phyloP scores from a whole-genome alignment of 805 yeast genomes.

The Starmerella stigmatis region DNA sequence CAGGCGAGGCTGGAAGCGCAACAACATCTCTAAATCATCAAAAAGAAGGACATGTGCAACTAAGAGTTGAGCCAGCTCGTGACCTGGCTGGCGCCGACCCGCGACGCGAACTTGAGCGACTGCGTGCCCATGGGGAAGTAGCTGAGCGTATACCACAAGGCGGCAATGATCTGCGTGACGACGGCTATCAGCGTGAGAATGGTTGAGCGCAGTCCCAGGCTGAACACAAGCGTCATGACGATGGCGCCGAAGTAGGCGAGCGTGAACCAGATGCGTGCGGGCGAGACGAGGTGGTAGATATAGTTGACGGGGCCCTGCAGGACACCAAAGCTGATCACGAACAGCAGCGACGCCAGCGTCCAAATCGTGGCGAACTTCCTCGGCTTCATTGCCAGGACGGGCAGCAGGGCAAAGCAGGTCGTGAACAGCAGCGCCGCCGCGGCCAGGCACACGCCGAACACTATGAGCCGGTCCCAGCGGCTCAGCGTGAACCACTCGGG shows the following conservation, averaged over 20 bases:
- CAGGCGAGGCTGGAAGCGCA: too few relatives aligned
- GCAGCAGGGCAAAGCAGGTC: conserved; percentile 72
- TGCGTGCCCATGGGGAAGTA: conserved; percentile 94
- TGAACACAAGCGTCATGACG: conserved; percentile 63
- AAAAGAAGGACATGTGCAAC: too few relatives aligned
- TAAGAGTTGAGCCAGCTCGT: conserved; percentile 34
- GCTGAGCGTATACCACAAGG: conserved; percentile 79
- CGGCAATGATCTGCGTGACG: conserved; percentile 68
- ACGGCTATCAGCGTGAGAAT: conserved; percentile 68
- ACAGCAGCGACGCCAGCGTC: conserved; percentile 83
- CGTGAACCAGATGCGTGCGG: conserved; percentile 70
- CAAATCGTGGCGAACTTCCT: conserved; percentile 77
- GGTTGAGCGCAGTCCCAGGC: conserved; percentile 60
- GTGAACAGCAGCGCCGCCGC: conserved; percentile 76
- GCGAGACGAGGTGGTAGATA: conserved; percentile 58
- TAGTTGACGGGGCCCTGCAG: conserved; percentile 88
- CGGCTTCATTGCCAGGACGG: conserved; percentile 80
- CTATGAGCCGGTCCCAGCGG: conserved; percentile 66
- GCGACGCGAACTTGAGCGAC: conserved; percentile 48
- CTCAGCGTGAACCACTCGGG: conserved; percentile 39
- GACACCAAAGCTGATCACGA: conserved; percentile 80
- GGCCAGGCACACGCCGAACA: conserved; percentile 64
- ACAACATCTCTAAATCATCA: too few relatives aligned
- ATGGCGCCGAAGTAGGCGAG: conserved; percentile 72
- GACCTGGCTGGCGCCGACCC: conserved; percentile 49